phyloP scores from a whole-genome alignment of 306 rosid species.

The Trichosanthes cucumerina region DNA sequence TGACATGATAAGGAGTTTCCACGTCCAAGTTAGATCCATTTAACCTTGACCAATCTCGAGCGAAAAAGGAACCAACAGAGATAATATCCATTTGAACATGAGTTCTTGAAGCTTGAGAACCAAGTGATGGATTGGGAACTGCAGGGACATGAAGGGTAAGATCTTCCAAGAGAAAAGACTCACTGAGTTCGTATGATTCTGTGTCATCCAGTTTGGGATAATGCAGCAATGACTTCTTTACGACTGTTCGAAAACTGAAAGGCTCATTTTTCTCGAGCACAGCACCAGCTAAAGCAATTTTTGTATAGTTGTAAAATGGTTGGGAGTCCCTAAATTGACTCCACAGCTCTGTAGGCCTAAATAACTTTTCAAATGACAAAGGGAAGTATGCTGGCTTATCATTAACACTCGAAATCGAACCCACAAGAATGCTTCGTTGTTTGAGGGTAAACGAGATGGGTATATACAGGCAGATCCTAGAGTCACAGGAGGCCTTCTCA shows the following conservation, averaged over 20 bases:
- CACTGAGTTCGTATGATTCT: slow-evolving; percentile 42
- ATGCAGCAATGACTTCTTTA: slow-evolving; percentile 63
- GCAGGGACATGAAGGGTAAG: slow-evolving; percentile 54
- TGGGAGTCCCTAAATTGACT: slow-evolving; percentile 48
- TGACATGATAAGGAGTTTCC: slow-evolving; percentile 41
- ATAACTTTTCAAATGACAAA: slow-evolving; percentile 58
- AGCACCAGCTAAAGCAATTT: slow-evolving; percentile 35
- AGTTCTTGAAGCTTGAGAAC: slow-evolving; percentile 24
- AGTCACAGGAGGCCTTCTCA: slow-evolving; percentile 42
- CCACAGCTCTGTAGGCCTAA: slow-evolving; percentile 61
- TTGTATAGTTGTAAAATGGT: slow-evolving; percentile 61
- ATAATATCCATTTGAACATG: slow-evolving; percentile 62
- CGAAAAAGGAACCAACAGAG: slow-evolving; percentile 67
- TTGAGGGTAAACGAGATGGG: slow-evolving; percentile 58
- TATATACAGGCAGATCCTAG: slow-evolving; percentile 67
- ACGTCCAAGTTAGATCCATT: slow-evolving; percentile 31
- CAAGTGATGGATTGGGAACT: slow-evolving; percentile 33
- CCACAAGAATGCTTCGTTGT: slow-evolving; percentile 60
- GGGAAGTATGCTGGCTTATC: slow-evolving; percentile 44
- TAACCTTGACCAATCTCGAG: slow-evolving; percentile 46
- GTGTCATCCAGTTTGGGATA: slow-evolving; percentile 81
- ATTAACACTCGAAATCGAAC: slow-evolving; percentile 51
- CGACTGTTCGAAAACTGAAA: slow-evolving; percentile 48
- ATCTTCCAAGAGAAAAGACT: slow-evolving; percentile 75
- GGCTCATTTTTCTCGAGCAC: slow-evolving; percentile 53